phyloP scores from a whole-genome alignment of 163 green algal genomes.

The Volvox carteri region DNA sequence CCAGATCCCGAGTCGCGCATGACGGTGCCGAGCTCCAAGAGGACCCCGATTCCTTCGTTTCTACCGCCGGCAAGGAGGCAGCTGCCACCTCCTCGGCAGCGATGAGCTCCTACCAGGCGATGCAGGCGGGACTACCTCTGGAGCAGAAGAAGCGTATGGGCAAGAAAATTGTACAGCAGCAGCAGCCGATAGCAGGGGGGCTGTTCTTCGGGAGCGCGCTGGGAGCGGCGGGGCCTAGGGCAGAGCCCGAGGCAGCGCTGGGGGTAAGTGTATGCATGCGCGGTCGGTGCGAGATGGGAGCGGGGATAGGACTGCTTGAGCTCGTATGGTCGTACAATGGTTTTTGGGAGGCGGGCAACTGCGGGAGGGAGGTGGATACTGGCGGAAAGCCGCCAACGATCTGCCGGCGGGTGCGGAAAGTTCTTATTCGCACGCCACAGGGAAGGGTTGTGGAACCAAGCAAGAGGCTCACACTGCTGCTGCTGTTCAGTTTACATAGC shows the following conservation, averaged over 20 bases:
- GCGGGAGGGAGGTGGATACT: too few species aligned
- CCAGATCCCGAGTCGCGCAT: conserved; percentile 15
- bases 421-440: too few species aligned
- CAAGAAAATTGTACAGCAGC: conserved; percentile 24
- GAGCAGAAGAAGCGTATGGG: conserved; percentile 38
- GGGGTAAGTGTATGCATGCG: background rate
- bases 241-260: background rate
- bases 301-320: too few species aligned
- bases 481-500: too few species aligned
- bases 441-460: too few species aligned
- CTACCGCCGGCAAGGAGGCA: background rate
- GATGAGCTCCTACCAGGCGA: conserved; percentile 49
- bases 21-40: conserved; percentile 31
- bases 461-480: too few species aligned
- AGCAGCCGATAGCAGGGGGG: background rate
- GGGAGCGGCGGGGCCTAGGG: background rate
- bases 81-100: background rate
- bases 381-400: too few species aligned
- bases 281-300: too few species aligned
- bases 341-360: too few species aligned
- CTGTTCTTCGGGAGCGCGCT: conserved; percentile 4
- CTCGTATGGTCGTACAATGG: too few species aligned
- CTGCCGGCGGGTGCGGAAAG: too few species aligned
- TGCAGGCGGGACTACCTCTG: conserved; percentile 9
- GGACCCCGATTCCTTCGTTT: conserved; percentile 32